Base-by-base conservation (phyloP, 768 basidiomycete species). In the Leccinellum rugosiceps region DNA sequence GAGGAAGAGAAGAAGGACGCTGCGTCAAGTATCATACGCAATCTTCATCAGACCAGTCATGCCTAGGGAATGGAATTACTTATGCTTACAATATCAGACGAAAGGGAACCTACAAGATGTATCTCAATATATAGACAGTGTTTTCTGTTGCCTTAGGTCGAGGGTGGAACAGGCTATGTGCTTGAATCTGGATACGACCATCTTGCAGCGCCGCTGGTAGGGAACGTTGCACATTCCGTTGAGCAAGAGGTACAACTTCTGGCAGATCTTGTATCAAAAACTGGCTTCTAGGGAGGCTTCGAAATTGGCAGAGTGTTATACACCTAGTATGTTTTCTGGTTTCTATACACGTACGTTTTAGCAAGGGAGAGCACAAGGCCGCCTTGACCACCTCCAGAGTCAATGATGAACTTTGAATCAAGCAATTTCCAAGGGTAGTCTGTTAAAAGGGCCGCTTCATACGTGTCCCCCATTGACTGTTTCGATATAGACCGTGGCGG, bases 401-500 rank as follows among this genome's bases (percentile, higher is more conserved):
- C 53, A 38, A 55, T 14, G 17, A 55, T 30, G 4, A 48, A 35
- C 28, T 38, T 48, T 10, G 53, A 48, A 19, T n/a, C 6, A n/a
- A 55, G 53, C 3, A n/a, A 41, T 17, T 19, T 38, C 53, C 53
- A 55, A 55, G 47, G 54, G 23, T 43, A 55, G 54, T 55, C 54
- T 19, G 47, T 55, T 23, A 55, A 23, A 28, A 55, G 54, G 26
- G 54, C 54, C 13, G 35, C 47, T 21, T 55, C 35, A 23, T 55
- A 55, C 14, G 54, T 38, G 26, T 55, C 54, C 31, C 54, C 54
- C 47, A 49, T 55, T 21, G 54, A 55, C 54, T 55, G 23, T 21
- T 38, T 21, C 1, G 23, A 34, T n/a, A n/a, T 48, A 19, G 41
- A 43, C 9, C n/a, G 15, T 21, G 23, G 48, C 26, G 17, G 47